Percentiles rank a stretch among this genome's conserved stretches.
Conservation (phyloP, 331 rosid genomes). For the Acacia pycnantha region DNA sequence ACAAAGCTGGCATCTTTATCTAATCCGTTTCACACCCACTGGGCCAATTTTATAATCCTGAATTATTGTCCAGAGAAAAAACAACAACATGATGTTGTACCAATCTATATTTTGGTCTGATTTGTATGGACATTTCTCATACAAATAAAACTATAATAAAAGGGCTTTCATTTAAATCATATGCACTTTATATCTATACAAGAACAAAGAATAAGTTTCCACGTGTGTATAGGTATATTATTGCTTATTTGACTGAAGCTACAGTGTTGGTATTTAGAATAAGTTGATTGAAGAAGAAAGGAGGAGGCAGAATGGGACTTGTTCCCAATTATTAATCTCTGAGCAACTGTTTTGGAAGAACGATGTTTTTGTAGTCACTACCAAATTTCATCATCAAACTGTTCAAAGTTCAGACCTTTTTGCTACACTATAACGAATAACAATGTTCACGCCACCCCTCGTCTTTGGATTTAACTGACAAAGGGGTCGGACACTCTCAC, state of each 20-base stretch:
- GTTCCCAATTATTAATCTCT: not conserved
- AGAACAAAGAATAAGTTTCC: not conserved
- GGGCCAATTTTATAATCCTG: not conserved
- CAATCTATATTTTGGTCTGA: not conserved
- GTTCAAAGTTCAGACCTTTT: not conserved
- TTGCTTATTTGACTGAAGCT: not conserved
- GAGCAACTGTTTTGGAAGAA: not conserved
- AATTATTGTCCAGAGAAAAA: not conserved
- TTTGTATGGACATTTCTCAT: not conserved
- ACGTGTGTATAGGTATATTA: not conserved
- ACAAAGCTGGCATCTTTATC: conserved; percentile 12
- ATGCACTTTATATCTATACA: not conserved
- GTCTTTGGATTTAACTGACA: no score
- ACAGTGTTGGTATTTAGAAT: not conserved
- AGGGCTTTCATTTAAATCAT: not conserved
- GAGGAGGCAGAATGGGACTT: conserved; percentile 12
- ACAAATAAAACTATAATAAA: not conserved
- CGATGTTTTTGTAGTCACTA: conserved; percentile 12
- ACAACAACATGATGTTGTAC: not conserved
- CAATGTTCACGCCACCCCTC: not conserved
- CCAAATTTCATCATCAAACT: not conserved
- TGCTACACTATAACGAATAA: not conserved
- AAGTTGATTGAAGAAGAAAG: not conserved
- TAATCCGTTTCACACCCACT: not conserved
- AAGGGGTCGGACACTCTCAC: no score